Evolutionary conservation across 176 grass and related monocot genomes (phyloP).

Genomic region (Cenchrus fungigraminus): DNA sequence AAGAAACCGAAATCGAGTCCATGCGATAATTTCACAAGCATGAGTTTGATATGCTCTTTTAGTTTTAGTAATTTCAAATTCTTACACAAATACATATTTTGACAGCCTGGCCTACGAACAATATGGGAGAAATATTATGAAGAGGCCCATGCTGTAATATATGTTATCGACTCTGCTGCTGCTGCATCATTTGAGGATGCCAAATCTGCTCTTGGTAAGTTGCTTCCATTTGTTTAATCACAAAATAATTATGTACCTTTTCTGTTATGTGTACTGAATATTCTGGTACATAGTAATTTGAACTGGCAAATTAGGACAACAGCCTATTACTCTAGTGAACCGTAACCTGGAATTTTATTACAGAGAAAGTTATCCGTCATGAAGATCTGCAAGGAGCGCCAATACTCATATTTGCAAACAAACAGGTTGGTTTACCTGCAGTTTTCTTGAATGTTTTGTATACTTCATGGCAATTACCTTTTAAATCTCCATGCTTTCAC

Average conservation of each 20-base stretch:
- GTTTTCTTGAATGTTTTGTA: conserved; percentile 3
- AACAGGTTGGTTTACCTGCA: conserved; percentile 61
- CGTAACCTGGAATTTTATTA: conserved; percentile 8
- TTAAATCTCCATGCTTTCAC: neutral
- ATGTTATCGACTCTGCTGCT: conserved; percentile 87
- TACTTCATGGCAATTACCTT: neutral
- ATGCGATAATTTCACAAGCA: neutral
- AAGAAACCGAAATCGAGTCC: neutral
- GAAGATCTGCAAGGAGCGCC: conserved; percentile 83
- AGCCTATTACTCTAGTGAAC: conserved; percentile 2
- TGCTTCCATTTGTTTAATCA: conserved; percentile 37
- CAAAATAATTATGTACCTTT: neutral
- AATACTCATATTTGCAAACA: conserved; percentile 91
- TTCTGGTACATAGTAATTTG: conserved; percentile 26
- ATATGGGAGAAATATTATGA: conserved; percentile 99
- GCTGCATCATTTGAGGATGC: conserved; percentile 86
- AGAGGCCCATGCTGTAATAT: conserved; percentile 95
- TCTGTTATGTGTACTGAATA: neutral
- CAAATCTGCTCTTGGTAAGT: conserved; percentile 89
- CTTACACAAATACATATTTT: conserved; percentile 35
- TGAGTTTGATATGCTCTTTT: neutral
- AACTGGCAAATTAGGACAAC: conserved; percentile 22
- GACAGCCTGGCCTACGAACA: conserved; percentile 81
- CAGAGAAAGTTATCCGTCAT: conserved; percentile 94
- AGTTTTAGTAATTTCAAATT: neutral